phyloP scores from a whole-genome alignment of 2,329 filamentous ascomycete species.

The Curvularia hawaiiensis region DNA sequence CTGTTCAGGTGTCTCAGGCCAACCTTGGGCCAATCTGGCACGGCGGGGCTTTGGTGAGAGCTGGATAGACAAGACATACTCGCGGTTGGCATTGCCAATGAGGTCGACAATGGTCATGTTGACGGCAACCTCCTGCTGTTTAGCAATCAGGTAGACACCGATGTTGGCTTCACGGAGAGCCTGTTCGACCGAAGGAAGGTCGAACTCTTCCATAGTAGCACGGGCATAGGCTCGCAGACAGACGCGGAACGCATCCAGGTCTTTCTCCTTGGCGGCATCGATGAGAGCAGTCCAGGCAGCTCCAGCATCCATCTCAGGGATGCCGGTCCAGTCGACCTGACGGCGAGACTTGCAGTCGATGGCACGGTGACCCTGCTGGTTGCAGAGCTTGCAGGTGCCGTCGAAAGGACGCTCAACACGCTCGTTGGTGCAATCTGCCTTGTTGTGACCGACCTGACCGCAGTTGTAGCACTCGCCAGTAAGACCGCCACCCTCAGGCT shows the following conservation, averaged over 20 bases:
- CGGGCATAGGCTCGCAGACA: conserved; percentile 56
- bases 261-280: conserved; percentile 54
- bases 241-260: conserved; percentile 57
- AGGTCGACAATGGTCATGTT: conserved; percentile 59
- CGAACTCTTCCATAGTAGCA: conserved; percentile 47
- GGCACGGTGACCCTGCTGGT: conserved; percentile 54
- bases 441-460: conserved; percentile 64
- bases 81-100: conserved; percentile 64
- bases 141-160: conserved; percentile 58
- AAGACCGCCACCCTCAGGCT: conserved; percentile 44
- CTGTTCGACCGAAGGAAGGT: conserved; percentile 56
- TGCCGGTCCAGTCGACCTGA: conserved; percentile 39
- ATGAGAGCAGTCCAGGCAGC: conserved; percentile 59
- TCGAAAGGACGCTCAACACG: conserved; percentile 57
- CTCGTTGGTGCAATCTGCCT: conserved; percentile 65
- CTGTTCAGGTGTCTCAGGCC: conserved; percentile 64
- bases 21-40: conserved; percentile 59
- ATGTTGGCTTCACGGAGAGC: conserved; percentile 56
- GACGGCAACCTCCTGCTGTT: conserved; percentile 51
- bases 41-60: conserved; percentile 62
- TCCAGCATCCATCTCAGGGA: conserved; percentile 55
- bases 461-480: conserved; percentile 65
- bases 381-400: conserved; percentile 64
- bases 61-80: conserved; percentile 68
- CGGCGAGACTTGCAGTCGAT: conserved; percentile 54